Evolutionary conservation across 768 basidiomycete species (phyloP).

Genomic region (Omphalotus guepiniiformis): DNA sequence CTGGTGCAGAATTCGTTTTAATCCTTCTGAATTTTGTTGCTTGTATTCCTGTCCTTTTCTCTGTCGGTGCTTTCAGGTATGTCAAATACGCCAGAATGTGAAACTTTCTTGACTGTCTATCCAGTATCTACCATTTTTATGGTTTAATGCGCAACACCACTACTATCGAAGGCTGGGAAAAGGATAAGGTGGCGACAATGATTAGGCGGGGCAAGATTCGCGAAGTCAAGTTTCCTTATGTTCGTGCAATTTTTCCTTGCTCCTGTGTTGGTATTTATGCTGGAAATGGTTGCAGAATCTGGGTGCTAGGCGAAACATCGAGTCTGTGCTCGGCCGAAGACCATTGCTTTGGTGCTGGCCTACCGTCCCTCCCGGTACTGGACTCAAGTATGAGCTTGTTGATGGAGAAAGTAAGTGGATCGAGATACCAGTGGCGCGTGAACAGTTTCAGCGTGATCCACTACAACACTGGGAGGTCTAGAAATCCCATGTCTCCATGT

Average conservation of each 20-base stretch:
- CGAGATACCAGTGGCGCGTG: constrained; percentile 30
- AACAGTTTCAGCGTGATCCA: constrained; percentile 14
- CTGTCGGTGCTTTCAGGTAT: constrained; percentile 90
- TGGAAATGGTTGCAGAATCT: constrained; percentile 71
- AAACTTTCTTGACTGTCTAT: constrained; percentile 1
- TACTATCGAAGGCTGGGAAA: constrained; percentile 98
- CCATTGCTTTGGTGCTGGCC: constrained; percentile 87
- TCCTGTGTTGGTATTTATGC: not conserved
- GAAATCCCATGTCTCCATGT: too few relatives aligned
- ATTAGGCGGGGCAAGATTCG: constrained; percentile 79
- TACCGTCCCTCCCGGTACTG: constrained; percentile 57
- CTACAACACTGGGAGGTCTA: too few relatives aligned
- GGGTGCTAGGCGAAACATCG: constrained; percentile 67
- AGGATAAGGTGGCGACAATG: constrained; percentile 87
- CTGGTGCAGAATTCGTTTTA: constrained; percentile 67
- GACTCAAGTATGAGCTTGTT: constrained; percentile 72
- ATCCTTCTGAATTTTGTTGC: constrained; percentile 85
- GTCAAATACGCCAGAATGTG: constrained; percentile 6
- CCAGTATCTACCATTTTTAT: constrained; percentile 84
- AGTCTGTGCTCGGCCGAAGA: constrained; percentile 72
- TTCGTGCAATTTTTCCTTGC: constrained; percentile 28
- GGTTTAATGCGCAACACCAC: constrained; percentile 77
- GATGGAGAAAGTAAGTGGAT: constrained; percentile 73
- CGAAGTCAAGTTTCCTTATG: constrained; percentile 91
- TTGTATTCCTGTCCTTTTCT: constrained; percentile 80